Evolutionary conservation across 805 yeast genomes (phyloP).

Genomic region (Myxozyma monticola): DNA sequence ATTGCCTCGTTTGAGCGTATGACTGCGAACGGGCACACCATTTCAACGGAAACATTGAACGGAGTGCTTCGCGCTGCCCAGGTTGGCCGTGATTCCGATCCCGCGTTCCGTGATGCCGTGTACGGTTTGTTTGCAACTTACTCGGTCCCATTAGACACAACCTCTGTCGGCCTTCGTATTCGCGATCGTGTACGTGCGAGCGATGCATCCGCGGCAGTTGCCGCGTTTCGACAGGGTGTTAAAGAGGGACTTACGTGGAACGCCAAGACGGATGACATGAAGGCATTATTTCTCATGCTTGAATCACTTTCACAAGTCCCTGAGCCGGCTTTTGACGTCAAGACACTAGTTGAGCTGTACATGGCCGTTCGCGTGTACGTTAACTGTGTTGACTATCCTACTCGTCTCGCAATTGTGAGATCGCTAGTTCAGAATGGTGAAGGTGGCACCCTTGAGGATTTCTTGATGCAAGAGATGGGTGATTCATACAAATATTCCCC

Average conservation of each 20-base stretch:
- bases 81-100: conserved; percentile 4
- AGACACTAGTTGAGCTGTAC: conserved; percentile 38
- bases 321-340: conserved; percentile 20
- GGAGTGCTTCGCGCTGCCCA: conserved; percentile 25
- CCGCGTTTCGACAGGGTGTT: conserved; percentile 19
- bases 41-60: conserved; percentile 11
- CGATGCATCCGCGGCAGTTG: conserved; percentile 22
- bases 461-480: conserved; percentile 46
- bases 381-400: conserved; percentile 41
- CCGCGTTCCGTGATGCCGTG: conserved; percentile 12
- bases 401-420: conserved; percentile 44
- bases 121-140: conserved; percentile 7
- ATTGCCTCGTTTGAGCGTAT: conserved; percentile 23
- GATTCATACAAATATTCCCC: conserved; percentile 31
- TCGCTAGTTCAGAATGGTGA: conserved; percentile 42
- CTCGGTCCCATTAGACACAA: conserved; percentile 10
- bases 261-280: conserved; percentile 28
- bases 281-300: conserved; percentile 30
- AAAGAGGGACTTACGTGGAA: conserved; percentile 31
- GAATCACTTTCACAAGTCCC: conserved; percentile 12
- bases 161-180: conserved; percentile 24
- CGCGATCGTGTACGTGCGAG: conserved; percentile 26
- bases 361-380: conserved; percentile 47
- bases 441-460: conserved; percentile 45
- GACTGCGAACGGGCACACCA: conserved; percentile 11